A percentile compares a stretch with the other conserved stretches of the same genome.
Conservation (phyloP, 495 filamentous ascomycete species). For the Trichoderma orchidacearum region DNA sequence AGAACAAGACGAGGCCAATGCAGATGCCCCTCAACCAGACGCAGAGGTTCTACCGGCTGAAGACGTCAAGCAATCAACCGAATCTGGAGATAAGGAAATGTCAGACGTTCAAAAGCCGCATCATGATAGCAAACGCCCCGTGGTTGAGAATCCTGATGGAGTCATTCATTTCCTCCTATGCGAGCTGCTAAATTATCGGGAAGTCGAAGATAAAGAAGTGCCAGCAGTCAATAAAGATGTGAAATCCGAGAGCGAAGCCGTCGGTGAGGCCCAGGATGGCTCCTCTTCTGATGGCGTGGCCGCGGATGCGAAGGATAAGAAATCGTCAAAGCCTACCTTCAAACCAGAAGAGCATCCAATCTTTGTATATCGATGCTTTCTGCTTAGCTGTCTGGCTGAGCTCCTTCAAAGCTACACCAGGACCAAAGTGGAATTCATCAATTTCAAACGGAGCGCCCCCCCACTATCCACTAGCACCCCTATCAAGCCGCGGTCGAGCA, state of each 20-base stretch:
- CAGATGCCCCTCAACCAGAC: slow-evolving; percentile 27
- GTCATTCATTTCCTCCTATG: slow-evolving; percentile 94
- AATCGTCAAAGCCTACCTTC: slow-evolving; percentile 62
- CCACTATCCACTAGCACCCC: slow-evolving; percentile 60
- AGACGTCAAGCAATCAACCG: slow-evolving; percentile 39
- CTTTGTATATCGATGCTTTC: slow-evolving; percentile 90
- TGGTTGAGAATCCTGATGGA: slow-evolving; percentile 86
- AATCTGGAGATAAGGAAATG: slow-evolving; percentile 38
- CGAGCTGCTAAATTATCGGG: slow-evolving; percentile 81
- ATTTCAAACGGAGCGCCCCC: slow-evolving; percentile 83
- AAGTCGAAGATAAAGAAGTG: slow-evolving; percentile 71
- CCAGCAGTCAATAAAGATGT: slow-evolving; percentile 35
- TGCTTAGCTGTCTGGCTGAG: slow-evolving; percentile 86
- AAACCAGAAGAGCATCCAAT: slow-evolving; percentile 90
- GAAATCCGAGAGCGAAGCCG: slow-evolving; percentile 17
- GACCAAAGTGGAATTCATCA: slow-evolving; percentile 96
- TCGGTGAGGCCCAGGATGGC: slow-evolving; percentile 12
- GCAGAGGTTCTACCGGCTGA: slow-evolving; percentile 31
- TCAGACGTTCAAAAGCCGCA: slow-evolving; percentile 45
- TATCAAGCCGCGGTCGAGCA: slow-evolving; percentile 82
- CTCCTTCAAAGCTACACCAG: slow-evolving; percentile 87
- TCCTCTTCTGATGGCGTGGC: slow-evolving; percentile 12
- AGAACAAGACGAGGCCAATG: slow-evolving; percentile 16
- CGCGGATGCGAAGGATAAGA: slow-evolving; percentile 40
- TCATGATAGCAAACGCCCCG: slow-evolving; percentile 62